These are phyloP conservation scores for Colletotrichum agaves DNA, from an alignment of 2,329 filamentous ascomycete genomes.

Conservation along the genomic window DNA sequence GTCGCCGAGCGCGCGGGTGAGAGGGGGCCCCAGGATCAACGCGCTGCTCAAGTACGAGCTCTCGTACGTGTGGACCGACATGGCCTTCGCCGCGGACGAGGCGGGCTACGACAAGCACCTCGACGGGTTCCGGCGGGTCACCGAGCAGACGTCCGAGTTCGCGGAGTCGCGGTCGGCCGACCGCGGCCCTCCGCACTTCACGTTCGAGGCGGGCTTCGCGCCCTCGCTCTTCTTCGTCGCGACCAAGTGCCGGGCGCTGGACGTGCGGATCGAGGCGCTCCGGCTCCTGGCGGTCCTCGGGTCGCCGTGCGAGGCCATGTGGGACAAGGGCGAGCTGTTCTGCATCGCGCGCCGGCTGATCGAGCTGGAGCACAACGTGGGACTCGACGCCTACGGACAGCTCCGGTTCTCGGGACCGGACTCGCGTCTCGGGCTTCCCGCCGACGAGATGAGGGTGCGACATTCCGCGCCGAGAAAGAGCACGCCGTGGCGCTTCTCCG, in stretches of 20 bases:
- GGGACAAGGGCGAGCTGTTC: slow-evolving; percentile 2
- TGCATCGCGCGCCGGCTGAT: slow-evolving; percentile 17
- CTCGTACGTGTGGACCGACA: not conserved
- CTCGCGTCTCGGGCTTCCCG: not conserved
- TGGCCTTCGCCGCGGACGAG: not conserved
- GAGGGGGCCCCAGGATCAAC: not conserved
- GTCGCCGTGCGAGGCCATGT: slow-evolving; percentile 38
- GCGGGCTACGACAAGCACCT: not conserved
- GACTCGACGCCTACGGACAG: not conserved
- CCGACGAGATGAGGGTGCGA: not conserved
- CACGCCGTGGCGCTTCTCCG: not conserved
- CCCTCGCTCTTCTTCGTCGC: slow-evolving; percentile 8
- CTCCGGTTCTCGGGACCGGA: not conserved
- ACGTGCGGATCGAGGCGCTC: slow-evolving; percentile 51
- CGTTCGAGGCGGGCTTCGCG: not conserved
- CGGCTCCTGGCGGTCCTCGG: slow-evolving; percentile 39
- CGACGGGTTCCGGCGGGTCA: slow-evolving; percentile 43
- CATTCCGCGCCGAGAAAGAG: not conserved
- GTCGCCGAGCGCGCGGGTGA: not conserved
- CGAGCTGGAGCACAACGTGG: slow-evolving; percentile 26
- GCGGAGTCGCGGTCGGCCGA: not conserved
- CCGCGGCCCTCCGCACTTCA: not conserved
- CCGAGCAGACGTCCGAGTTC: slow-evolving; percentile 43
- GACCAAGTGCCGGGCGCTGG: slow-evolving; percentile 41
- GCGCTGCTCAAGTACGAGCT: not conserved